Base-by-base conservation (phyloP, 176 grass and related monocot species). In the Areca catechu region DNA sequence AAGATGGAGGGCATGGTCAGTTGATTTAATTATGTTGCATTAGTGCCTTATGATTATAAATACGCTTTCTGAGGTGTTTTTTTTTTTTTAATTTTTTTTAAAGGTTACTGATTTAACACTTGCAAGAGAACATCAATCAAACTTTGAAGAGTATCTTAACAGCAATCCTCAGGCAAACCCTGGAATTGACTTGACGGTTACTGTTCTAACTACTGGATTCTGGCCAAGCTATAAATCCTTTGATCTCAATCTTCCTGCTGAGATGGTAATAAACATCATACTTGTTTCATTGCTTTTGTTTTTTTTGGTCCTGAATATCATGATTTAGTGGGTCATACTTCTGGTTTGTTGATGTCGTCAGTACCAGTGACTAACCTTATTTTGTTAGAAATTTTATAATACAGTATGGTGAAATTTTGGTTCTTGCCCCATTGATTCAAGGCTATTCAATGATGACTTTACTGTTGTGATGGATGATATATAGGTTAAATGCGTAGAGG, bases 191-290 rank as follows among this genome's bases (percentile, higher is more conserved):
- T 75, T 98, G 62, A 83, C 81, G 56, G 93, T 89, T 16, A 92
- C 81, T 74, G 88, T 92, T 70, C 63, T 98, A 69, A 98, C 87
- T 57, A 98, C 93, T 54, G 93, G 93, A 67, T 92, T 98, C 66
- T 98, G 93, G 93, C 93, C 93, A 53, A 98, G 81, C 58, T 98
- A 98, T 67, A 97, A 92, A 75, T 91, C 78, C 48, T 91, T 85
- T 67, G 93, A 98, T 52, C 89, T 98, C 54, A 97, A 91, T 71
- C 92, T 97, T 77, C 92, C 83, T 75, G 81, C 80, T 50, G 92
- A 98, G 75, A 92, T 98, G 93, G 93, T 98, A 78, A 76, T 48
- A 23, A 58, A 51, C 22, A 57, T 25, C 16, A 1, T 67, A 1
- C 54, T 68, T 76, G 54, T 63, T 63, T 68, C 15, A 61, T 19